phyloP scores from a whole-genome alignment of 805 yeast species.

The Pichia californica region DNA sequence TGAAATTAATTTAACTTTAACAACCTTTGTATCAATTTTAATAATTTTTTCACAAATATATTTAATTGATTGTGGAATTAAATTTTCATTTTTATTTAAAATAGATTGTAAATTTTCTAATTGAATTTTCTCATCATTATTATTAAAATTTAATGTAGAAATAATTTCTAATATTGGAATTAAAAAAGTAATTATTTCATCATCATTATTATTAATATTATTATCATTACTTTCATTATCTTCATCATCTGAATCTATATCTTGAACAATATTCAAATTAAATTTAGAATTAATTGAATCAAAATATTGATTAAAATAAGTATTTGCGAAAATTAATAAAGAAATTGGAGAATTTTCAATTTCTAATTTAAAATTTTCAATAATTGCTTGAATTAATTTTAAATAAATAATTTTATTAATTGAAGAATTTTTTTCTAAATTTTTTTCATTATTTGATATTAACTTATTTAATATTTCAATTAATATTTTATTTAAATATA shows the following conservation, averaged over 20 bases:
- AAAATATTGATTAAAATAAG: constrained; percentile 5
- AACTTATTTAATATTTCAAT: constrained; percentile 51
- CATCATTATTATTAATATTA: constrained; percentile 6
- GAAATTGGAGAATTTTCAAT: constrained; percentile 37
- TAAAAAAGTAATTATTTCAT: constrained; percentile 29
- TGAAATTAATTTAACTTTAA: not conserved
- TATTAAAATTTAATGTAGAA: constrained; percentile 1
- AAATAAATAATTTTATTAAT: constrained; percentile 51
- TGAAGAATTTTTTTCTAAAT: constrained; percentile 38
- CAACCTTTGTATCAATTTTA: not conserved
- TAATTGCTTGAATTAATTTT: constrained; percentile 56
- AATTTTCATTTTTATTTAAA: not conserved
- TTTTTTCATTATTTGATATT: constrained; percentile 36
- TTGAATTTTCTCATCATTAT: constrained; percentile 4
- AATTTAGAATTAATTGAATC: not conserved
- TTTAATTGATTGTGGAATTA: constrained; percentile 3
- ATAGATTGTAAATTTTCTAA: constrained; percentile 11
- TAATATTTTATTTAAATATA: constrained; percentile 41
- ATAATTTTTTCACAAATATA: constrained; percentile 4
- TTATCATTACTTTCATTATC: constrained; percentile 31
- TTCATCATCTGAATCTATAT: constrained; percentile 35
- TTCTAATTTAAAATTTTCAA: constrained; percentile 50
- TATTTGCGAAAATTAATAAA: constrained; percentile 7
- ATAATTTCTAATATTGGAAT: constrained; percentile 11
- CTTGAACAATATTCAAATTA: constrained; percentile 4